phyloP scores from a whole-genome alignment of 495 filamentous ascomycete genomes.

The Lepraria neglecta region DNA sequence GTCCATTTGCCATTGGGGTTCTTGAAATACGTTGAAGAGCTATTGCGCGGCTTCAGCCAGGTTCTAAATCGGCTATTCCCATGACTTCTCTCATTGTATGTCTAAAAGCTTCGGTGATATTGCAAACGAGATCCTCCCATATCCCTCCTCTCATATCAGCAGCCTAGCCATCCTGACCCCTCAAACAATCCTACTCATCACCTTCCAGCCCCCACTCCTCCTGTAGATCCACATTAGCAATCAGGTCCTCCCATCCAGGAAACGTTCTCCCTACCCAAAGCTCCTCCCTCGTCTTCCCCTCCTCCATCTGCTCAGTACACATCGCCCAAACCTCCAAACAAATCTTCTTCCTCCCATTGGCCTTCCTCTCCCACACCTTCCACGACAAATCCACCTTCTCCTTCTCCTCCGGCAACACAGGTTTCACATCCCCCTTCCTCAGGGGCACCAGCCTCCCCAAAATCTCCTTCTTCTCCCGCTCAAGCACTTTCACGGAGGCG shows the following conservation, averaged over 20 bases:
- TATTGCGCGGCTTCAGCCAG: no score
- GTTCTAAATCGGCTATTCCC: background rate
- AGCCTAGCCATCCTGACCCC: background rate
- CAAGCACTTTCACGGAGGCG: conserved; percentile 40
- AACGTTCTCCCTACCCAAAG: conserved; percentile 42
- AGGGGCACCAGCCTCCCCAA: conserved; percentile 37
- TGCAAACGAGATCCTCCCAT: background rate
- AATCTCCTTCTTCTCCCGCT: conserved; percentile 41
- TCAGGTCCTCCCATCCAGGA: background rate
- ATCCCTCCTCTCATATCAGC: background rate
- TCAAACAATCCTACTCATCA: conserved; percentile 13
- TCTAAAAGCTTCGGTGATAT: background rate
- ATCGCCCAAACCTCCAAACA: conserved; percentile 47
- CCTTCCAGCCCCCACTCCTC: conserved; percentile 43
- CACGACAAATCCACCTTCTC: conserved; percentile 36
- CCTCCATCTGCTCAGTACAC: conserved; percentile 44
- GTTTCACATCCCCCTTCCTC: conserved; percentile 36
- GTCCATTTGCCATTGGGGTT: no score
- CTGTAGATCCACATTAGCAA: conserved; percentile 26
- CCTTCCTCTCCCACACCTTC: conserved; percentile 47
- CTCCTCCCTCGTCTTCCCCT: conserved; percentile 41
- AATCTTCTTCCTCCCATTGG: conserved; percentile 43
- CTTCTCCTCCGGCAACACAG: conserved; percentile 44
- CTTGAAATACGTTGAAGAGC: no score
- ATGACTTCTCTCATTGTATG: background rate